These are phyloP conservation scores for Boechera divaricarpa DNA, from an alignment of 345 rosid genomes.

Conservation along the genomic window DNA sequence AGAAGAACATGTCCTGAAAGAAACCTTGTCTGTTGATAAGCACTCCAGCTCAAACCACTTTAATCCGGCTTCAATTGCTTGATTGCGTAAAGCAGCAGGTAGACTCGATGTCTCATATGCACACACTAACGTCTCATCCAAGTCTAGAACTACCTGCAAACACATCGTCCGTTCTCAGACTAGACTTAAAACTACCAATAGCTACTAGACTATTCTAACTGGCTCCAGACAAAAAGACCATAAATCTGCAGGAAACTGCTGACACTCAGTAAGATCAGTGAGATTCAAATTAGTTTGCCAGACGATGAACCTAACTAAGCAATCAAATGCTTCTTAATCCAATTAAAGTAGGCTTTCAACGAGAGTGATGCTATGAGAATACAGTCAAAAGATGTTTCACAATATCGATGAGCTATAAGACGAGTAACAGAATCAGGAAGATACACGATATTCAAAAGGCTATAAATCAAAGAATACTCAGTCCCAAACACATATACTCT, in stretches of 20 bases:
- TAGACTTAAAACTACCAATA: slow-evolving; percentile 4
- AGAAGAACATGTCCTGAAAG: slow-evolving; percentile 13
- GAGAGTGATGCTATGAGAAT: neutral
- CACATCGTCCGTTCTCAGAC: slow-evolving; percentile 29
- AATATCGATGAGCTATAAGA: neutral
- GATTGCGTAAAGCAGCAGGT: slow-evolving; percentile 63
- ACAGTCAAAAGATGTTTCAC: neutral
- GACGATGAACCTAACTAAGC: neutral
- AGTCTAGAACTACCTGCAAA: slow-evolving; percentile 92
- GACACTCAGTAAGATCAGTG: slow-evolving; percentile 16
- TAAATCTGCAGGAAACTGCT: neutral
- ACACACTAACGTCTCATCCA: slow-evolving; percentile 96
- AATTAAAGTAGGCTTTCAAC: neutral
- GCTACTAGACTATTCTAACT: neutral
- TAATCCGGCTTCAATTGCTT: slow-evolving; percentile 80
- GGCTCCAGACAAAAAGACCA: neutral
- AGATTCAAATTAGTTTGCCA: neutral
- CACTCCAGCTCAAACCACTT: slow-evolving; percentile 94
- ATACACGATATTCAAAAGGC: neutral
- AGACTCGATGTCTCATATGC: slow-evolving; percentile 90
- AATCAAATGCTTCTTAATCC: neutral
- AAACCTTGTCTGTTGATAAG: slow-evolving; percentile 90
- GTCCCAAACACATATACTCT: neutral
- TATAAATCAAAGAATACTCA: neutral
- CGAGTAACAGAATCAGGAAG: neutral